Conservation (phyloP, 768 basidiomycete species). For the Suillus subaureus region DNA sequence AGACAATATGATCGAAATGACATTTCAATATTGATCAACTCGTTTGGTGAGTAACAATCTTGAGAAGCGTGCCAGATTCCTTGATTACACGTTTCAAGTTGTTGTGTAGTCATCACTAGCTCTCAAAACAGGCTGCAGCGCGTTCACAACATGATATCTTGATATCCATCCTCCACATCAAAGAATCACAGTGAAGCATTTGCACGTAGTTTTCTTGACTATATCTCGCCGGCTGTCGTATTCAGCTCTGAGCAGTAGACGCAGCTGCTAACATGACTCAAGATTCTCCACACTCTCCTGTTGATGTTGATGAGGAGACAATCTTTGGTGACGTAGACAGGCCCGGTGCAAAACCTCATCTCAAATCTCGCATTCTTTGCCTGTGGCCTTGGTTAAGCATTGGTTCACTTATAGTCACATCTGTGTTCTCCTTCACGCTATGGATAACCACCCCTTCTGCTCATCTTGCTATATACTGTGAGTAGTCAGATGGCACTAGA, state of each 20-base stretch:
- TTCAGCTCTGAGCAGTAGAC: not conserved
- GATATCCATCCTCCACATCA: not conserved
- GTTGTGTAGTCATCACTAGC: not conserved
- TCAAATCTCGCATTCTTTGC: not conserved
- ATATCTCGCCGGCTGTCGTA: not conserved
- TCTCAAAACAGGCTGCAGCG: not conserved
- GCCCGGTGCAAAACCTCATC: not conserved
- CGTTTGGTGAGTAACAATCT: not conserved
- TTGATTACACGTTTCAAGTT: not conserved
- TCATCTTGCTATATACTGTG: not conserved
- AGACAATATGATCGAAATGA: not conserved
- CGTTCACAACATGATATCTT: not conserved
- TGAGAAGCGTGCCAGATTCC: not conserved
- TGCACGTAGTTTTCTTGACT: not conserved
- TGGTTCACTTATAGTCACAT: constrained; percentile 2
- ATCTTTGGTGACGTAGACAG: not conserved
- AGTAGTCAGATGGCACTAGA: not conserved
- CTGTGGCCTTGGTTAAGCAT: constrained; percentile 11
- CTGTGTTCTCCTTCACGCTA: constrained; percentile 7
- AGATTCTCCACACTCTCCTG: not conserved
- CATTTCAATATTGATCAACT: not conserved
- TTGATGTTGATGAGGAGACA: not conserved
- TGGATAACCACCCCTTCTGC: constrained; percentile 4
- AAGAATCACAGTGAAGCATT: not conserved
- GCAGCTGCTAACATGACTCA: not conserved